Conservation (phyloP, 306 rosid genomes). For the Quercus cerris region DNA sequence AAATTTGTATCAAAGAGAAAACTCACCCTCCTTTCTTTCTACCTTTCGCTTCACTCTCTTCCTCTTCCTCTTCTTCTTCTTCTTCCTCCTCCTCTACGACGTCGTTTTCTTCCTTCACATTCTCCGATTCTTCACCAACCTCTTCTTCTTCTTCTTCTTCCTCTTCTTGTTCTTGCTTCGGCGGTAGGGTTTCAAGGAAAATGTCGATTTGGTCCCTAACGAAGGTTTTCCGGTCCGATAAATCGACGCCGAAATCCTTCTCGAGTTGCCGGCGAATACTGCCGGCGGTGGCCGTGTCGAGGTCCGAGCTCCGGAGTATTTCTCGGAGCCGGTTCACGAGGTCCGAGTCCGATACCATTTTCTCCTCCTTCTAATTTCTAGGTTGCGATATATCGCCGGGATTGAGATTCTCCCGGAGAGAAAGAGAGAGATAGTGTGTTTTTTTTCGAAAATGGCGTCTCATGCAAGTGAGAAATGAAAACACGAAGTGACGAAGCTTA, state of each 20-base stretch:
- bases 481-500: no score
- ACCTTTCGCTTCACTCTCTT: not conserved
- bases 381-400: not conserved
- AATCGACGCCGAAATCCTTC: conserved; percentile 29
- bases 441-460: conserved; percentile 14
- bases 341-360: conserved; percentile 29
- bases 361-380: not conserved
- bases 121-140: conserved; percentile 15
- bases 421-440: not conserved
- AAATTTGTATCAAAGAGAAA: not conserved
- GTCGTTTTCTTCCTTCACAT: not conserved
- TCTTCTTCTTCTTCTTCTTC: conserved; percentile 3
- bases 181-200: conserved; percentile 15
- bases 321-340: conserved; percentile 34
- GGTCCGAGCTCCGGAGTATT: conserved; percentile 30
- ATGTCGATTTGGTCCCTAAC: conserved; percentile 32
- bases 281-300: conserved; percentile 39
- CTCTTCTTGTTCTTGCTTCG: conserved; percentile 2
- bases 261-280: conserved; percentile 35
- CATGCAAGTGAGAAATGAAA: conserved; percentile 22
- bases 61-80: not conserved
- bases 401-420: not conserved
- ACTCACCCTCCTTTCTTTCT: conserved; percentile 17
- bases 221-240: conserved; percentile 28
- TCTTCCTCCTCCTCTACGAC: not conserved